Percentiles rank a stretch among this genome's conserved stretches.
Evolutionary conservation across 1,284 basidiomycete species (phyloP).

Genomic region (Cutaneotrichosporon sp.): DNA sequence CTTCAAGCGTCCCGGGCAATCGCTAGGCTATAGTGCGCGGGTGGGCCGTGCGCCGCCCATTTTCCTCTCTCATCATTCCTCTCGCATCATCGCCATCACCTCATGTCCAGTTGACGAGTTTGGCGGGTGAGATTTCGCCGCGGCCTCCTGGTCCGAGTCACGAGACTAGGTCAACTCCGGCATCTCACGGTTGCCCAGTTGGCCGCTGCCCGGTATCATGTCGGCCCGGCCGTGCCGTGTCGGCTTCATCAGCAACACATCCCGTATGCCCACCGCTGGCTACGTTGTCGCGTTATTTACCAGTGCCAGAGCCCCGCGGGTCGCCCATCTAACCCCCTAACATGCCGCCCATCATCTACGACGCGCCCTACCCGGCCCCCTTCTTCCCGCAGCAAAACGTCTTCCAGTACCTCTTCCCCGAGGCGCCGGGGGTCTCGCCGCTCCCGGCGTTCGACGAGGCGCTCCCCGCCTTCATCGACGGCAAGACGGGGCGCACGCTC

Average conservation of each 20-base stretch:
- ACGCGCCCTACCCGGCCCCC: slow-evolving; percentile 13
- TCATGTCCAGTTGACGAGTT: no score
- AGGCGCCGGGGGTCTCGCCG: slow-evolving; percentile 7
- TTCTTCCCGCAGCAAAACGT: slow-evolving; percentile 14
- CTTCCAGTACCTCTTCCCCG: slow-evolving; percentile 23
- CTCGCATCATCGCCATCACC: no score
- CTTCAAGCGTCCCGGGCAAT: not conserved
- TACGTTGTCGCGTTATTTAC: no score
- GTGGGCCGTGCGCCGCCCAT: no score
- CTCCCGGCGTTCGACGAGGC: not conserved
- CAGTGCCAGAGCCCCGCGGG: not conserved
- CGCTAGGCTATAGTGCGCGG: no score
- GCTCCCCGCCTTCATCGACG: slow-evolving; percentile 68
- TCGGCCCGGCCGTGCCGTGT: not conserved
- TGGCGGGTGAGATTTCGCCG: no score
- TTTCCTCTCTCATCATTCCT: no score
- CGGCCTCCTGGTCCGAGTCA: not conserved
- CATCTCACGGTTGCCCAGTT: no score
- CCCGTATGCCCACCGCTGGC: not conserved
- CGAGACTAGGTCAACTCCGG: not conserved
- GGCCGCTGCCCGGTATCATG: not conserved
- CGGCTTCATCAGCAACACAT: not conserved
- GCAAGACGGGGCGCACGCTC: slow-evolving; percentile 61
- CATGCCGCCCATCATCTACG: slow-evolving; percentile 15
- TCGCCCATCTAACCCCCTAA: not conserved